Evolutionary conservation across 805 yeast species (phyloP).

Genomic region (Yarrowia osloensis): DNA sequence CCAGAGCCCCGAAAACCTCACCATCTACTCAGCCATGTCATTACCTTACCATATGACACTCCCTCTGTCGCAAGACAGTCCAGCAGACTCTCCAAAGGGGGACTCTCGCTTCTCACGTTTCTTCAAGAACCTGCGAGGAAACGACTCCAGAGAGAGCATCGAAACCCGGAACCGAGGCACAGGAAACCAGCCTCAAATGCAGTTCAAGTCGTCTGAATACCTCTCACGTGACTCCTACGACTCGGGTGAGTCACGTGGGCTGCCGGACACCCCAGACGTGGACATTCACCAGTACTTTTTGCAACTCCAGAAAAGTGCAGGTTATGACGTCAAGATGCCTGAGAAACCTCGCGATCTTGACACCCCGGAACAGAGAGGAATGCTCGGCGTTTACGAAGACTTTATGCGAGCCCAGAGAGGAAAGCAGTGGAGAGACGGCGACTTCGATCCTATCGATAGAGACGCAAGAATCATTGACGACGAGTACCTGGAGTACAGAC

Average conservation of each 20-base stretch:
- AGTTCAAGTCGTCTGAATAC: neutral
- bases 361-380: neutral
- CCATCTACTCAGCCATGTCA: neutral
- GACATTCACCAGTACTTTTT: conserved; percentile 6
- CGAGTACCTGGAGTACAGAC: too few relatives aligned
- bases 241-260: neutral
- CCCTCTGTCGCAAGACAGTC: conserved; percentile 3
- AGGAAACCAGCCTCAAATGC: neutral
- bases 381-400: conserved; percentile 13
- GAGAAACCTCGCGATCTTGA: neutral
- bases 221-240: neutral
- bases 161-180: neutral
- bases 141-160: conserved; percentile 3
- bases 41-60: conserved; percentile 12
- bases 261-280: neutral
- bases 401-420: conserved; percentile 19
- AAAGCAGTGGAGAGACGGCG: neutral
- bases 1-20: neutral
- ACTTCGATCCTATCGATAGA: neutral
- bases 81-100: neutral
- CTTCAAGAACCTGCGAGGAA: conserved; percentile 1
- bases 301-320: neutral
- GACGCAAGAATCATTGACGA: neutral
- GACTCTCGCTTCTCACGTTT: conserved; percentile 21
- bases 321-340: neutral